phyloP scores from a whole-genome alignment of 345 rosid species.

The Barbarea vulgaris region DNA sequence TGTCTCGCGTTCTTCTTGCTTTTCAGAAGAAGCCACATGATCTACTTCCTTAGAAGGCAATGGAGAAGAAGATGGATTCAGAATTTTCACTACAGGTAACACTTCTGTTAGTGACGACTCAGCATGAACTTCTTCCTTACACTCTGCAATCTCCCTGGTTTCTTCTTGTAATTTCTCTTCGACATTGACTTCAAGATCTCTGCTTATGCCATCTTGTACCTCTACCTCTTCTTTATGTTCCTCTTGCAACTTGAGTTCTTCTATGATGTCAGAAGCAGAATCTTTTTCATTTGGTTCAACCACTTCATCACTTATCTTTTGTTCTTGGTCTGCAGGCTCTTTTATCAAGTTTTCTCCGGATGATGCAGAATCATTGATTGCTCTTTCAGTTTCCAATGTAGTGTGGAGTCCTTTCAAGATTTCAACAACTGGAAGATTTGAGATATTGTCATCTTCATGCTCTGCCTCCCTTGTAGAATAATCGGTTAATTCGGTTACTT shows the following conservation, averaged over 20 bases:
- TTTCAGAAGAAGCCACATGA: conserved; percentile 18
- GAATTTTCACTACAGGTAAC: conserved; percentile 33
- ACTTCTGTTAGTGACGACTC: conserved; percentile 31
- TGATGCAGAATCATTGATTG: conserved; percentile 6
- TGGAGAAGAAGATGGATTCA: conserved; percentile 19
- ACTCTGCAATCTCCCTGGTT: conserved; percentile 29
- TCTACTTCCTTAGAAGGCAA: conserved; percentile 29
- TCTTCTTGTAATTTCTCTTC: conserved; percentile 21
- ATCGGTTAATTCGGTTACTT: conserved; percentile 16
- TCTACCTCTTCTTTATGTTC: conserved; percentile 16
- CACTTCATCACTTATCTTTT: neutral
- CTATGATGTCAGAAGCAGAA: neutral
- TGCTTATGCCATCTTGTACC: conserved; percentile 1
- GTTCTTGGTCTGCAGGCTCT: neutral
- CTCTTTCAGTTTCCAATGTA: conserved; percentile 29
- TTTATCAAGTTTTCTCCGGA: neutral
- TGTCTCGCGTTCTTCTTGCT: conserved; percentile 18
- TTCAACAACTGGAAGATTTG: conserved; percentile 37
- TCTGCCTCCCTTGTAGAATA: conserved; percentile 25
- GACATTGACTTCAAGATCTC: conserved; percentile 1
- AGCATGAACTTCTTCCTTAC: conserved; percentile 26
- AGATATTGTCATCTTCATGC: conserved; percentile 23
- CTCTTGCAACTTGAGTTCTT: conserved; percentile 17
- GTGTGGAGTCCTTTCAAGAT: conserved; percentile 37
- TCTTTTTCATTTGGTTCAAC: conserved; percentile 10